Base-by-base conservation (phyloP, 352 stramenopile genomes). In the Peronospora belbahrii region DNA sequence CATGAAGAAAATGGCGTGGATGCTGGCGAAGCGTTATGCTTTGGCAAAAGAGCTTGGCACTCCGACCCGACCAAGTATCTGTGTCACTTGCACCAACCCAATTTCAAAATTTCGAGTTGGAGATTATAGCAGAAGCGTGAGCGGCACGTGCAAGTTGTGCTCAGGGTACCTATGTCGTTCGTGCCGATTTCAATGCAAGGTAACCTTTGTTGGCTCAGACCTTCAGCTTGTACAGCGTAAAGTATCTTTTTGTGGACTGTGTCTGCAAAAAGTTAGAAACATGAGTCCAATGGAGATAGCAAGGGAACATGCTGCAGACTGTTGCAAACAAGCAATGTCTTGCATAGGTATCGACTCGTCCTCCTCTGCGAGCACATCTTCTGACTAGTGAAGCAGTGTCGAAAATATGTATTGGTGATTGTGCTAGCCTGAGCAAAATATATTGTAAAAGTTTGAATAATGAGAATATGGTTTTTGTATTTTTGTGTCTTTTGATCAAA, bases 1-100 rank as follows among this genome's bases (percentile, higher is more conserved):
- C 18, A 68, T 66, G 54, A 67, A 72, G 27, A 68, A 72, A 45
- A 41, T 72, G 17, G 36, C 47, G 4, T 66, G 60, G 56, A 42
- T 63, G 30, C 27, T 70, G 2, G 28, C 34, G 1, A 62, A 63
- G 18, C 56, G 46, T 0, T 64, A 70, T 18, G 46, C 35, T 1
- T 28, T 36, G 39, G 42, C 51, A 1, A 70, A 66, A 7, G 46
- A 64, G 25, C 24, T 53, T 0, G 51, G 52, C 14, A 30, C 41
- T 0, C 41, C 47, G 3, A 50, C 9, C 1, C 55, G 43, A n/a
- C 30, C 56, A 9, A 47, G 23, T 11, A 42, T 69, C 14, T 69
- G 59, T 19, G 38, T 65, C 8, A 69, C 51, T 0, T 69, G 59
- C 46, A 65, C 56, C 4, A 36, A 45, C 0, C n/a, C 56, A 0